Evolutionary conservation across 192 early-diverging fungal genomes (phyloP).

Genomic region (Entrophospora sp.): DNA sequence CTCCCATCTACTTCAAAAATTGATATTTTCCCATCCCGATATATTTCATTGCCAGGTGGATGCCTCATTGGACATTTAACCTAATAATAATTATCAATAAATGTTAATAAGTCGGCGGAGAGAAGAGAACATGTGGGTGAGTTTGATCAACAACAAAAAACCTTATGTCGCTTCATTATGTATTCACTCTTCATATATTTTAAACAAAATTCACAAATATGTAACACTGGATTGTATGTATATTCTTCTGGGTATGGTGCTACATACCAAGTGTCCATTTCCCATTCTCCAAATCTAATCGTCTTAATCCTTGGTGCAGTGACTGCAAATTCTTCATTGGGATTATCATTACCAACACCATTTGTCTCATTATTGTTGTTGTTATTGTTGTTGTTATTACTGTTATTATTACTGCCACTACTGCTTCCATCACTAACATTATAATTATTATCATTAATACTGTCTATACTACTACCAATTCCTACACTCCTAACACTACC

Average conservation of each 20-base stretch:
- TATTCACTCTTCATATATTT: constrained; percentile 94
- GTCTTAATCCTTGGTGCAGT: constrained; percentile 46
- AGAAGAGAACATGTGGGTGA: neutral
- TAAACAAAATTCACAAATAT: constrained; percentile 94
- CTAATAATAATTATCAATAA: constrained; percentile 20
- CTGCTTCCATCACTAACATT: no score
- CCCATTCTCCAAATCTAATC: constrained; percentile 72
- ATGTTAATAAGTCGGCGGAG: neutral
- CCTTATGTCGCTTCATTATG: constrained; percentile 67
- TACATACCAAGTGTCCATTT: constrained; percentile 90
- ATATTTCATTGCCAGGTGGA: constrained; percentile 95
- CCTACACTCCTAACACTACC: no score
- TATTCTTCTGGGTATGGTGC: constrained; percentile 98
- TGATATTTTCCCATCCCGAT: constrained; percentile 72
- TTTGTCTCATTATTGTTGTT: no score
- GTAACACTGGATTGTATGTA: constrained; percentile 64
- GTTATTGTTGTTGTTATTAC: no score
- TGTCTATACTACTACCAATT: no score
- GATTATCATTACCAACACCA: constrained; percentile 1
- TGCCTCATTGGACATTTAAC: constrained; percentile 65
- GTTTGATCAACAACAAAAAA: constrained; percentile 17
- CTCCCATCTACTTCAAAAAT: constrained; percentile 96
- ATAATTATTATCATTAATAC: no score
- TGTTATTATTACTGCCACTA: no score
- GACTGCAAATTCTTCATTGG: constrained; percentile 2